Evolutionary conservation across 768 basidiomycete species (phyloP), one percentile per base, ranked within the genome.

Genomic region (Hypholoma sublateritium): DNA sequence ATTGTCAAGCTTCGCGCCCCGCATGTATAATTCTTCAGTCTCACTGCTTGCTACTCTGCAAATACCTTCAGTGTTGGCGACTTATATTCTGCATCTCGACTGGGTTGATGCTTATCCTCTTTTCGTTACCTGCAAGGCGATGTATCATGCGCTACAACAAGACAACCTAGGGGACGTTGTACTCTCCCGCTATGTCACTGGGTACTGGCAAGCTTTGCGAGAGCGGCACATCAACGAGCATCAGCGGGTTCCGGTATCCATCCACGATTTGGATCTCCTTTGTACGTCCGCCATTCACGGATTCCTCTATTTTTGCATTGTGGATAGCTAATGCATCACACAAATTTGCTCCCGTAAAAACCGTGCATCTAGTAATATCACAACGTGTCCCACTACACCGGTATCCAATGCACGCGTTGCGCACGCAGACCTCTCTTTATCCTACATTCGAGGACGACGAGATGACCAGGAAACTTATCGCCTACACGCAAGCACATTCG

Each of bases 351-450:
- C 28, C 28, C 28, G 28, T 5, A 32, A 32, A 32, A 32, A 24
- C 54, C n/a, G 42, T 34, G 39, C 48, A 55, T 42, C 55, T 55
- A 91, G 89, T 88, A 60, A 72, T 85, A 48, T 90, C 90, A 0
- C 86, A 87, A 63, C 74, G 74, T 9, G 71, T 86, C 9, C 81
- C 84, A 0, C 76, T 91, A 21, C 88, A 90, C 61, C 77, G 77
- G 34, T 93, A 92, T 62, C 89, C 90, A 0, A 82, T 82, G 66
- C 84, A 86, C 56, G 84, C 88, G 16, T 75, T 90, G 7, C 71
- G 79, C 19, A 64, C 74, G n/a, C 70, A 88, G 36, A 80, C 79
- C 13, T 69, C 72, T 5, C 57, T 75, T 3, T 56, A 64, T 46
- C 68, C 74, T 22, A 67, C 70, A 34, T 59, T 60, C 37, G 68